phyloP scores from a whole-genome alignment of 2,329 filamentous ascomycete species.

The Colletotrichum cereale region DNA sequence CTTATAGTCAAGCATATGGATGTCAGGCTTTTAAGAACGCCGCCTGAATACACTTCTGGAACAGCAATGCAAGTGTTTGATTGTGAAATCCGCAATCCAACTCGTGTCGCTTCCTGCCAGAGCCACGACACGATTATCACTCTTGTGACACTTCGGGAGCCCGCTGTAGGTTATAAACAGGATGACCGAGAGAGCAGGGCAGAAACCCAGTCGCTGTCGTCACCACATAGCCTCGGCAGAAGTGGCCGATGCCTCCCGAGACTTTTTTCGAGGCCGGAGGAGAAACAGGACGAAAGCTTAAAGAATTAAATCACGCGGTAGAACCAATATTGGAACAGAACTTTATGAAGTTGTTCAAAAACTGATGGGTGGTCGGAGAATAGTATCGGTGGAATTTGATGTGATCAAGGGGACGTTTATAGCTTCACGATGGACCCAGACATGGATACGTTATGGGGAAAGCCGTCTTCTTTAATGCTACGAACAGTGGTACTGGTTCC shows the following conservation, averaged over 20 bases:
- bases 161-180: neutral
- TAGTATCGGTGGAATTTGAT: neutral
- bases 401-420: neutral
- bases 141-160: fast-evolving
- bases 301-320: neutral
- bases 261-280: neutral
- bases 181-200: too few relatives aligned
- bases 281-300: neutral
- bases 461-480: neutral
- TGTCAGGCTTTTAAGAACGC: neutral
- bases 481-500: neutral
- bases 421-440: too few relatives aligned
- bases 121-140: fast-evolving
- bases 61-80: neutral
- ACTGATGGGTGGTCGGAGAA: neutral
- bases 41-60: neutral
- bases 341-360: neutral
- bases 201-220: neutral
- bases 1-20: neutral
- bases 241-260: neutral
- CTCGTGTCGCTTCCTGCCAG: too few relatives aligned
- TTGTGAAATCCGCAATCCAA: neutral
- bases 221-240: neutral
- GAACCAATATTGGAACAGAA: neutral
- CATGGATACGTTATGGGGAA: too few relatives aligned